These are phyloP conservation scores for Sphaerobolus stellatus DNA, from an alignment of 1,284 basidiomycete genomes.

Conservation along the genomic window DNA sequence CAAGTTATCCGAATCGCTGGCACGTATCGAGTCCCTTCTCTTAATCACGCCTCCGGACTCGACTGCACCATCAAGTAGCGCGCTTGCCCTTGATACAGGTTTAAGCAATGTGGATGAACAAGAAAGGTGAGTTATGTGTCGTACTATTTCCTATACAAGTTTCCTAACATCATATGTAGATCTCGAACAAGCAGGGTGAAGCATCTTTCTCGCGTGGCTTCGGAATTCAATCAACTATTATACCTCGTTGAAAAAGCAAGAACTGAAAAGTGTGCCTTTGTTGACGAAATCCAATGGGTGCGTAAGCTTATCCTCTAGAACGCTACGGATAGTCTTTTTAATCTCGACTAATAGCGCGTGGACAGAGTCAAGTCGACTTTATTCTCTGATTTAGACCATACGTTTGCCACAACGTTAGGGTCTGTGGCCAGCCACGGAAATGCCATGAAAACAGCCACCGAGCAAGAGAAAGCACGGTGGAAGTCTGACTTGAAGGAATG, in stretches of 20 bases:
- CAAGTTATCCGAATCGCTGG: slow-evolving; percentile 85
- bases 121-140: background rate
- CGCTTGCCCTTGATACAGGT: background rate
- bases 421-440: slow-evolving; percentile 48
- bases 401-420: slow-evolving; percentile 62
- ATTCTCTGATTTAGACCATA: slow-evolving; percentile 78
- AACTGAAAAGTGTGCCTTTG: slow-evolving; percentile 70
- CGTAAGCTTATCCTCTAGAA: slow-evolving; percentile 39
- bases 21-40: slow-evolving; percentile 79
- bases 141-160: background rate
- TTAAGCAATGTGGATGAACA: background rate
- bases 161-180: slow-evolving; percentile 33
- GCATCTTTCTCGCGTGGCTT: slow-evolving; percentile 80
- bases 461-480: slow-evolving; percentile 64
- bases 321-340: background rate
- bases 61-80: background rate
- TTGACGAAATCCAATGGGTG: slow-evolving; percentile 84
- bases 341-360: slow-evolving; percentile 57
- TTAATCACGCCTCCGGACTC: slow-evolving; percentile 52
- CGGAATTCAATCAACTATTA: slow-evolving; percentile 89
- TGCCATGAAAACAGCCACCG: slow-evolving; percentile 34
- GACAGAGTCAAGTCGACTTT: slow-evolving; percentile 77
- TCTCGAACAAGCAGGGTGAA: slow-evolving; percentile 70
- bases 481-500: slow-evolving; percentile 72
- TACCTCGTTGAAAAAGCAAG: slow-evolving; percentile 86